Conservation (phyloP, 805 yeast species). For the Sungouiella blattae region DNA sequence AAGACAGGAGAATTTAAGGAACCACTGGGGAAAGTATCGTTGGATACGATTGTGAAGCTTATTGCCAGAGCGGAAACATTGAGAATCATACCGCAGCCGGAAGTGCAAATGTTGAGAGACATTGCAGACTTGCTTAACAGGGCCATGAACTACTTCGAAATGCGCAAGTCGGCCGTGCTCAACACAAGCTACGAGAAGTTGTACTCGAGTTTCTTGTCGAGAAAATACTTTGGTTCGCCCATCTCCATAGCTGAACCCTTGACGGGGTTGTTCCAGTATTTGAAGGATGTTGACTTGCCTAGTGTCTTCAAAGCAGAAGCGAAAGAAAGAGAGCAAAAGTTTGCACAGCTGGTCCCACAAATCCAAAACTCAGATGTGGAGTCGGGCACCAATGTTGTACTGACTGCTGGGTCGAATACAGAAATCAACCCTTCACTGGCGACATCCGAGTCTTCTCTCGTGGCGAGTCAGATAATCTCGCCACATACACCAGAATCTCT, state of each 20-base stretch:
- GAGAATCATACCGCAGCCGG: conserved; percentile 5
- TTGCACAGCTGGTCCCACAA: too few relatives aligned
- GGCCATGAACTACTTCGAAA: background rate
- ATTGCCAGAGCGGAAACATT: background rate
- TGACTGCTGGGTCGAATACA: too few relatives aligned
- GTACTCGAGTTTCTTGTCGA: conserved; percentile 11
- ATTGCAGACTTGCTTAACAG: conserved; percentile 1
- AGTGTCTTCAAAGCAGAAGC: background rate
- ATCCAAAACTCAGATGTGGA: too few relatives aligned
- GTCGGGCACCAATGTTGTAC: too few relatives aligned
- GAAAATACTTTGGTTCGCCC: conserved; percentile 15
- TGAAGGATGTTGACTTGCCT: background rate
- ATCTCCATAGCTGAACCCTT: conserved; percentile 1
- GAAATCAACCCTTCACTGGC: too few relatives aligned
- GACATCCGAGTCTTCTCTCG: too few relatives aligned
- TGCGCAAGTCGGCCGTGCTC: background rate
- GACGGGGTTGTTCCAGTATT: background rate
- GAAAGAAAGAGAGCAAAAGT: too few relatives aligned
- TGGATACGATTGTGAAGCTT: background rate
- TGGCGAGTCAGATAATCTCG: too few relatives aligned
- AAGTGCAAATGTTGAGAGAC: conserved; percentile 4
- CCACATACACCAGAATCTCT: too few relatives aligned
- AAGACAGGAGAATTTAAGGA: background rate
- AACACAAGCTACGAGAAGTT: conserved; percentile 1
- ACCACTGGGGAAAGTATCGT: conserved; percentile 1